These are phyloP conservation scores for Wallacemonas sp. DNA, from an alignment of 208 protist genomes.

Conservation along the genomic window DNA sequence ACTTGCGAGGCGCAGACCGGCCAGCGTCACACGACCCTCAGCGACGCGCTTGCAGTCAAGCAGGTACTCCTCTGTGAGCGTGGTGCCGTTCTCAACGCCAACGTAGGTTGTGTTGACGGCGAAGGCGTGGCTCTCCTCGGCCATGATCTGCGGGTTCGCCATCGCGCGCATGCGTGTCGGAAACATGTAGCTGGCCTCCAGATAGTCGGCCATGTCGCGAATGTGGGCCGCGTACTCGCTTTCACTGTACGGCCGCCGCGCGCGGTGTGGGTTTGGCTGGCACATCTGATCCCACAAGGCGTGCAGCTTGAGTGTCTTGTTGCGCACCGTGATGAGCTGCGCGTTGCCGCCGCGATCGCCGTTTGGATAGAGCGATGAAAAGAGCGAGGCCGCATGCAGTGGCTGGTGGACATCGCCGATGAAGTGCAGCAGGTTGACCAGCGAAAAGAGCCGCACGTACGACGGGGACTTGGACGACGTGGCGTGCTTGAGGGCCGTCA, in stretches of 20 bases:
- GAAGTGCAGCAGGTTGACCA: slow-evolving; percentile 80
- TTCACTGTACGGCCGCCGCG: slow-evolving; percentile 48
- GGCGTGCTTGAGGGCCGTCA: slow-evolving; percentile 23
- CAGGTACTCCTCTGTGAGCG: slow-evolving; percentile 51
- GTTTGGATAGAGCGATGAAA: slow-evolving; percentile 43
- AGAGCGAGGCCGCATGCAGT: slow-evolving; percentile 56
- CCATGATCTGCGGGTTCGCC: slow-evolving; percentile 32
- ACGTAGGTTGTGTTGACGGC: slow-evolving; percentile 75
- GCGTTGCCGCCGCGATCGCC: slow-evolving; percentile 82
- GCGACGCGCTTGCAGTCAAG: slow-evolving; percentile 43
- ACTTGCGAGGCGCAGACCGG: slow-evolving; percentile 67
- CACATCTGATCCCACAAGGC: slow-evolving; percentile 85
- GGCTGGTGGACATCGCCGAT: slow-evolving; percentile 88
- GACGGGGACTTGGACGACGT: slow-evolving; percentile 18
- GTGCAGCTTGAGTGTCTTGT: slow-evolving; percentile 45
- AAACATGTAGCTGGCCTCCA: slow-evolving; percentile 68
- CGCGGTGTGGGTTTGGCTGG: slow-evolving; percentile 15
- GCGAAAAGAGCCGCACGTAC: slow-evolving; percentile 66
- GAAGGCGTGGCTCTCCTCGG: slow-evolving; percentile 57
- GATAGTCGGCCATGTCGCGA: slow-evolving; percentile 36
- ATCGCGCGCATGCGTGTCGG: slow-evolving; percentile 17
- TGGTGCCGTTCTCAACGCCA: slow-evolving; percentile 26
- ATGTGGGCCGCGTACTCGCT: slow-evolving; percentile 35
- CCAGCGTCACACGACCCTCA: slow-evolving; percentile 58
- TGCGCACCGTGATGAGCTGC: slow-evolving; percentile 39